Conservation (phyloP, 148 eudicot species). For the Arbutus unedo region DNA sequence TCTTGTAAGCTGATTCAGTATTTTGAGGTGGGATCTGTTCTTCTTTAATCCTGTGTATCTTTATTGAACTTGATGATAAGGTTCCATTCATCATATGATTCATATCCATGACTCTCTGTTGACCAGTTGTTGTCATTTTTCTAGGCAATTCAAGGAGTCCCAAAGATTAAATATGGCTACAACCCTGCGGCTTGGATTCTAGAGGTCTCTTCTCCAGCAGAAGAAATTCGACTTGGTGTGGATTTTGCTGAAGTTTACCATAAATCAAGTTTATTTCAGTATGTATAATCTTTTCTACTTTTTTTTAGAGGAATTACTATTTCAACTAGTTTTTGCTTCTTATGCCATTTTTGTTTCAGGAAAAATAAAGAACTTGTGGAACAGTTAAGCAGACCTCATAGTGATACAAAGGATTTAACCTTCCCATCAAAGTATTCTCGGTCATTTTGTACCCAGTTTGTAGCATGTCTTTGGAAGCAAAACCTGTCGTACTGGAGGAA, state of each 20-base stretch:
- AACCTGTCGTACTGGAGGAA: constrained; percentile 94
- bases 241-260: constrained; percentile 92
- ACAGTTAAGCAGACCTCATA: constrained; percentile 65
- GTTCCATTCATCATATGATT: not conserved
- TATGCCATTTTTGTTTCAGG: constrained; percentile 45
- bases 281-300: constrained; percentile 30
- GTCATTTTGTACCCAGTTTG: constrained; percentile 61
- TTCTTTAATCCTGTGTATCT: not conserved
- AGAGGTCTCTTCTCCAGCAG: constrained; percentile 78
- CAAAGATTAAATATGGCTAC: constrained; percentile 73
- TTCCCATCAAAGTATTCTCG: constrained; percentile 78
- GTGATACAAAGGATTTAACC: constrained; percentile 62
- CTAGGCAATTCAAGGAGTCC: constrained; percentile 81
- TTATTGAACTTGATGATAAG: not conserved
- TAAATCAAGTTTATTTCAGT: constrained; percentile 69
- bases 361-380: constrained; percentile 72
- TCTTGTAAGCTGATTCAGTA: constrained; percentile 77
- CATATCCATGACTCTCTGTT: not conserved
- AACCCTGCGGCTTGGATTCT: constrained; percentile 99
- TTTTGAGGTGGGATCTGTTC: constrained; percentile 59
- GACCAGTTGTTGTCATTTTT: not conserved
- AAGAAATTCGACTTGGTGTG: constrained; percentile 74
- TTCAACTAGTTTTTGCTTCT: constrained; percentile 11
- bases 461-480: constrained; percentile 93
- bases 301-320: constrained; percentile 3